Evolutionary conservation across 805 yeast genomes (phyloP).

Genomic region (Metschnikowia lunata): DNA sequence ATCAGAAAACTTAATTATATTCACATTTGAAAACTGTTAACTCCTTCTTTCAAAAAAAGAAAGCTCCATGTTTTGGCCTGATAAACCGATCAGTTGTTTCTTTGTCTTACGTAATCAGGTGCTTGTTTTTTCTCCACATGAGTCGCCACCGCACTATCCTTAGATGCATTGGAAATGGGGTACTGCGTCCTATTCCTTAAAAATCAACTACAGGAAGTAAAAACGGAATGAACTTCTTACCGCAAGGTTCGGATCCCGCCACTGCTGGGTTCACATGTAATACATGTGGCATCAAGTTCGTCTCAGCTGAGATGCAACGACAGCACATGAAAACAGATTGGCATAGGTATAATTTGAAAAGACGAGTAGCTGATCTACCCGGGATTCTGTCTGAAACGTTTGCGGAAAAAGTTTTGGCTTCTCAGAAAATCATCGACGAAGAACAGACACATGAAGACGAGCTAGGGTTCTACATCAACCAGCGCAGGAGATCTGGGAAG

Average conservation of each 20-base stretch:
- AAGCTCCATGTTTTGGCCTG: too few species aligned
- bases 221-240: constrained; percentile 13
- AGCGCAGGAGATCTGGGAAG: constrained; percentile 21
- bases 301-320: constrained; percentile 79
- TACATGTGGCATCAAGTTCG: constrained; percentile 79
- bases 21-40: too few species aligned
- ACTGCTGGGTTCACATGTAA: constrained; percentile 61
- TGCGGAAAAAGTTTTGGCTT: constrained; percentile 57
- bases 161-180: too few species aligned
- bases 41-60: too few species aligned
- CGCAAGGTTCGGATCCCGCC: constrained; percentile 27
- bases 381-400: constrained; percentile 42
- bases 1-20: too few species aligned
- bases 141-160: too few species aligned
- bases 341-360: constrained; percentile 93
- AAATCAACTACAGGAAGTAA: too few species aligned
- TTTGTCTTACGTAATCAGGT: too few species aligned
- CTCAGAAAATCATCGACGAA: constrained; percentile 12
- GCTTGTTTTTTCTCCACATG: too few species aligned
- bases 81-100: too few species aligned
- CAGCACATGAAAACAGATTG: constrained; percentile 96
- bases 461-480: constrained; percentile 45
- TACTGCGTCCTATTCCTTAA: too few species aligned
- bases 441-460: constrained; percentile 43
- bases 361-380: constrained; percentile 73